These are phyloP conservation scores for Simmondsia chinensis DNA, from an alignment of 148 eudicot genomes.

Conservation along the genomic window DNA sequence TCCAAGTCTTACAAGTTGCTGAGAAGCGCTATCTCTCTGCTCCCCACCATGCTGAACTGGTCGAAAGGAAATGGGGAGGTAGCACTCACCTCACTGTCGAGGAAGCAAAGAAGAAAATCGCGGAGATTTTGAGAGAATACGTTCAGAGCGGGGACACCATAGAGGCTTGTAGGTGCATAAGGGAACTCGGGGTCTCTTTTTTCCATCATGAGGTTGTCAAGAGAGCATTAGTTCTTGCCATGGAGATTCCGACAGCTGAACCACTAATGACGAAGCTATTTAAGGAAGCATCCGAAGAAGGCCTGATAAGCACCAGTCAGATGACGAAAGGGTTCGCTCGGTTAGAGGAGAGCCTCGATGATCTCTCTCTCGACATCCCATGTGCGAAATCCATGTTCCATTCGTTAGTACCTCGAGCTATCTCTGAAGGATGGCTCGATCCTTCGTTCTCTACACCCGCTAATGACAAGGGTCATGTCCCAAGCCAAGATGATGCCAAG, in stretches of 20 bases:
- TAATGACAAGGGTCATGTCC: constrained; percentile 26
- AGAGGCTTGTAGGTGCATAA: constrained; percentile 89
- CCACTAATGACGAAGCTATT: constrained; percentile 53
- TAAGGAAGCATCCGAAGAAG: constrained; percentile 85
- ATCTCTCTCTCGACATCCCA: constrained; percentile 87
- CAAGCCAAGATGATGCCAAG: constrained; percentile 40
- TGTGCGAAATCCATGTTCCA: constrained; percentile 56
- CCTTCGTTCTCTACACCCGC: constrained; percentile 36
- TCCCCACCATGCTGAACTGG: constrained; percentile 97
- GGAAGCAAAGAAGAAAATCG: constrained; percentile 85
- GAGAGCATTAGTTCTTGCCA: constrained; percentile 73
- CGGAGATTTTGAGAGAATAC: constrained; percentile 75
- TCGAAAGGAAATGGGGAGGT: constrained; percentile 94
- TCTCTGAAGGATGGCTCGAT: constrained; percentile 93
- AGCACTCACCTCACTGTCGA: constrained; percentile 82
- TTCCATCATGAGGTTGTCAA: constrained; percentile 96
- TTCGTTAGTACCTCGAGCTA: constrained; percentile 53
- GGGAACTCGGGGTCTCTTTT: constrained; percentile 82
- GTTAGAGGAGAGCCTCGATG: constrained; percentile 82
- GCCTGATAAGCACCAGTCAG: constrained; percentile 86
- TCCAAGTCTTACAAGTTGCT: constrained; percentile 73
- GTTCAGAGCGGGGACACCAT: constrained; percentile 68
- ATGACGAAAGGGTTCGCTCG: constrained; percentile 81
- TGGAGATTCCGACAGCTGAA: constrained; percentile 68
- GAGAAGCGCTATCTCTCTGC: constrained; percentile 98